Base-by-base conservation (phyloP, 169 alveolate species). In the Plasmodium gonderi region DNA sequence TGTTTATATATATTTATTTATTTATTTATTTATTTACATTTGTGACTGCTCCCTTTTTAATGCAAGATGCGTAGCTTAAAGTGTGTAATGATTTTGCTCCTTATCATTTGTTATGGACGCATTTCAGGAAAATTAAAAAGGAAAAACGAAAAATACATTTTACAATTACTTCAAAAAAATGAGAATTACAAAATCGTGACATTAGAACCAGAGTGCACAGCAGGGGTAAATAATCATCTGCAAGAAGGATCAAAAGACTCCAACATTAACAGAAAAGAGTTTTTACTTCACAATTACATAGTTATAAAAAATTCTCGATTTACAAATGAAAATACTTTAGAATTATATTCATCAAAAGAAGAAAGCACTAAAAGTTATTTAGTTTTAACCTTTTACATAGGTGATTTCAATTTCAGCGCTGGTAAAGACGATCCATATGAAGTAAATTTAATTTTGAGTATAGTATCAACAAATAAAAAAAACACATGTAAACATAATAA, bases 351-450 rank as follows among this genome's bases (percentile, higher is more conserved):
- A 36, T 49, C 38, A 44, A 85, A 85, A 44, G 87, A 49, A 36
- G 68, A 85, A 14, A 85, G 68, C 31, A 31, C 2, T 23, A 72
- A 47, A 11, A 85, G 69, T 78, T 75, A 49, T 54, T 51, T 85
- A 49, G 78, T 85, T 9, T 85, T 85, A 85, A 75, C 64, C 33
- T 85, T 85, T 75, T 85, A 85, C 68, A 74, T 85, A 60, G 92
- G 87, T 8, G 79, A 76, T 65, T 75, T 85, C 4, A 75, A 54
- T 45, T 85, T 85, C 23, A 17, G 65, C 44, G 78, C 40, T 23
- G 54, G 64, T 11, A 38, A 44, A 26, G n/a, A 67, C 31, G 60
- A 45, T 36, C 38, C 68, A 5, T 85, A 85, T 60, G 87, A 75
- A 20, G 78, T 51, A 7, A 60, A 60, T 85, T 72, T 85, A 54